These are phyloP conservation scores for Obba rivulosa DNA, from an alignment of 768 basidiomycete species.

Conservation along the genomic window DNA sequence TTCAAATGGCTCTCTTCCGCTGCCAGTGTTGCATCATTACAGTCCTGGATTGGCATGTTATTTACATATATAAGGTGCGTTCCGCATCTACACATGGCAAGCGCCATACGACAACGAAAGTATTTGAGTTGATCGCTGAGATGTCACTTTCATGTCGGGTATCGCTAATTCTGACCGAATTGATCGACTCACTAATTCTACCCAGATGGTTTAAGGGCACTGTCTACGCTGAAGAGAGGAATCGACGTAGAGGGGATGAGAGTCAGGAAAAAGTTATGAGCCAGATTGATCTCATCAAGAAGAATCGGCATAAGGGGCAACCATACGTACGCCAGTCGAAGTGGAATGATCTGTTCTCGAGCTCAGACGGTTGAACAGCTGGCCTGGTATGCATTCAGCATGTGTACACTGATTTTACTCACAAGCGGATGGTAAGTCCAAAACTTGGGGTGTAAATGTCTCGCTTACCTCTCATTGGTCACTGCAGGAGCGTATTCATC, in stretches of 20 bases:
- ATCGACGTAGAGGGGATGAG: neutral
- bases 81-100: too few species aligned
- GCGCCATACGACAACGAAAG: neutral
- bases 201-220: slow-evolving; percentile 22
- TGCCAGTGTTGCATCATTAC: slow-evolving; percentile 19
- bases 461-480: neutral
- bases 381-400: slow-evolving; percentile 20
- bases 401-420: slow-evolving; percentile 20
- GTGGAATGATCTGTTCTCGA: neutral
- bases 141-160: too few species aligned
- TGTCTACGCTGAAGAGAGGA: slow-evolving; percentile 16
- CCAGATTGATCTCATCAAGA: slow-evolving; percentile 17
- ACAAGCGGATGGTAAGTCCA: slow-evolving; percentile 21
- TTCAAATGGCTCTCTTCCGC: slow-evolving; percentile 18
- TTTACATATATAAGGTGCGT: slow-evolving; percentile 21
- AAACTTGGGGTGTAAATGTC: neutral
- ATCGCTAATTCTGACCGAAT: too few species aligned
- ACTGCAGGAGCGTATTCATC: slow-evolving; percentile 20
- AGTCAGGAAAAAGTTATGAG: slow-evolving; percentile 3
- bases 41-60: slow-evolving; percentile 21
- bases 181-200: too few species aligned
- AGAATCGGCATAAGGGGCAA: slow-evolving; percentile 18
- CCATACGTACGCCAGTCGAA: slow-evolving; percentile 16
- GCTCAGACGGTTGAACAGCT: slow-evolving; percentile 8
- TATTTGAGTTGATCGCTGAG: too few species aligned